Evolutionary conservation across 2,329 filamentous ascomycete genomes (phyloP), one percentile per base, ranked within the genome.

Genomic region (Aspergillus bombycis): DNA sequence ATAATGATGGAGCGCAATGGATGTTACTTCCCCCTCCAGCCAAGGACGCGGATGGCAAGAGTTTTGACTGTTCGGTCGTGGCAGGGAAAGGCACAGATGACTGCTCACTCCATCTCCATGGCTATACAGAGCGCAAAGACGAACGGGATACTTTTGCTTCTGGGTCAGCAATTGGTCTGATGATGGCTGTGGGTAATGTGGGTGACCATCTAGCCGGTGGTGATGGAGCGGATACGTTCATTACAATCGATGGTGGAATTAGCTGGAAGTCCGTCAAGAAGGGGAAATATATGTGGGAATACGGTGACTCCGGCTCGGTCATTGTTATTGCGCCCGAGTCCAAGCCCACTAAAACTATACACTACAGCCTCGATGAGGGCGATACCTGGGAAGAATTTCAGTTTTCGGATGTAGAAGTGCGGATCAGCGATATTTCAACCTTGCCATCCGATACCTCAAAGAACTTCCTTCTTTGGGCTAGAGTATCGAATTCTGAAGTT

Each of bases 1-100:
- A 99, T 80, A 98, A 97, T 72, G 95, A 99, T 74, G 95, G 94
- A 38, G 91, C 91, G 0, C 88, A 94, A 74, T 99, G 95, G 95
- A 84, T 84, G 32, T 88, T 89, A 66, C 80, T 99, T 11, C 79
- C 87, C 12, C 89, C 93, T n/a, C 94, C 93, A 0, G 73, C 79
- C 43, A 86, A 88, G 69, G 89, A 94, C 70, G 82, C 86, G 0
- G 88, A 95, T 34, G 88, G 87, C 69, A 91, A 94, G 70, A 77
- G 82, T 2, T 96, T 90, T 73, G 78, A 81, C 14, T 98, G 95
- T 81, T 84, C 82, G 57, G 84, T 84, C 64, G 80, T 80, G 28
- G 81, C 82, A 45, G 86, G 89, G 79, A 71, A 73, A 58, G 78
- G 80, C 30, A 77, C 78, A 53, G 83, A 88, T 23, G 86, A 89